These are phyloP conservation scores for Candida germanica DNA, from an alignment of 805 yeast species.

Conservation along the genomic window DNA sequence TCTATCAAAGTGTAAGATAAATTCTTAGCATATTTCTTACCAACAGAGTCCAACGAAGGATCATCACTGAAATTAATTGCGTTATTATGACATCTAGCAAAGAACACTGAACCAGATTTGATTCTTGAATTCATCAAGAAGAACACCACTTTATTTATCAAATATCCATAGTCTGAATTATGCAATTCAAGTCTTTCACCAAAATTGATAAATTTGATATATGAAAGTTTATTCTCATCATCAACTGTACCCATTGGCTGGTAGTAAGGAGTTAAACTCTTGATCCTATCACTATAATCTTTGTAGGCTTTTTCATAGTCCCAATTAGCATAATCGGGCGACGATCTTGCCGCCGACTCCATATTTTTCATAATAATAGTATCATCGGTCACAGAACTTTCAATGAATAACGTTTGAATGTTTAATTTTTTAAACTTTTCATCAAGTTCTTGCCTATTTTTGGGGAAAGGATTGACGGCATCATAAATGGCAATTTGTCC, in stretches of 20 bases:
- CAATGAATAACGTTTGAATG: constrained; percentile 83
- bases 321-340: constrained; percentile 86
- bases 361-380: constrained; percentile 70
- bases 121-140: constrained; percentile 88
- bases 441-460: constrained; percentile 59
- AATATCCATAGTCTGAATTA: constrained; percentile 80
- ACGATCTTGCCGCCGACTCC: constrained; percentile 70
- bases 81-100: constrained; percentile 73
- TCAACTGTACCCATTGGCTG: constrained; percentile 61
- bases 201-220: constrained; percentile 84
- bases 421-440: constrained; percentile 51
- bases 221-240: constrained; percentile 46
- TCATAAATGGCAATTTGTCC: constrained; percentile 97
- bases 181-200: constrained; percentile 81
- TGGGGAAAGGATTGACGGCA: constrained; percentile 82
- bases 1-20: constrained; percentile 56
- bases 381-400: constrained; percentile 76
- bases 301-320: constrained; percentile 66
- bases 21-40: constrained; percentile 61
- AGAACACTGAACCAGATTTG: constrained; percentile 85
- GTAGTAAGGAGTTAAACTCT: constrained; percentile 63
- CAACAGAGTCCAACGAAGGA: constrained; percentile 77
- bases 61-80: constrained; percentile 66
- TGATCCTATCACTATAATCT: constrained; percentile 74
- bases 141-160: constrained; percentile 86